Conservation (phyloP, 208 protist species). For the Acanthamoeba culbertsoni region DNA sequence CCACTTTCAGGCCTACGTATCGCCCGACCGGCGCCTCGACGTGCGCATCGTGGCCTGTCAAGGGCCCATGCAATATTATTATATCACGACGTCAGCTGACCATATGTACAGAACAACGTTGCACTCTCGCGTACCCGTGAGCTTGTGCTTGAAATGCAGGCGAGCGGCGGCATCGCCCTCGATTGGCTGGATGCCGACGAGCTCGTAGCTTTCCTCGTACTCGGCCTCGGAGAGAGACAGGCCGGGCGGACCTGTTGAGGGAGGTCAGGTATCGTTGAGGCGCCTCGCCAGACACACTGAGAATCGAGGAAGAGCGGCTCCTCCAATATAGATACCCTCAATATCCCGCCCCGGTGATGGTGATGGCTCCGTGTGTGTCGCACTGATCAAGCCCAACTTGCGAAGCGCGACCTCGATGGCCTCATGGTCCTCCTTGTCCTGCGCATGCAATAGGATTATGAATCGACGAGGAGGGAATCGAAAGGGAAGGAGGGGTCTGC, state of each 20-base stretch:
- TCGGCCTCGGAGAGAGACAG: no score
- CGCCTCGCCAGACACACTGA: no score
- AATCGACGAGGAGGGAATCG: neutral
- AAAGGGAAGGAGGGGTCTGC: neutral
- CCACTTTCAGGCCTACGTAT: neutral
- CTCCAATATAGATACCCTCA: neutral
- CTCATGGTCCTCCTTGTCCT: conserved; percentile 52
- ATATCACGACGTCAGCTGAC: neutral
- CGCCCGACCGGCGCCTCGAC: neutral
- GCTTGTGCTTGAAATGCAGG: neutral
- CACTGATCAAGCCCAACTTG: neutral
- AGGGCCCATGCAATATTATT: neutral
- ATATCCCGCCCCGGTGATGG: neutral
- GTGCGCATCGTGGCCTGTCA: neutral
- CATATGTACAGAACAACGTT: no score
- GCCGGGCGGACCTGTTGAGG: no score
- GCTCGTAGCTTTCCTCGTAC: neutral
- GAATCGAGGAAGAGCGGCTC: no score
- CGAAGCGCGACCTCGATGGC: conserved; percentile 9
- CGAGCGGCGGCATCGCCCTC: neutral
- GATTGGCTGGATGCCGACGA: neutral
- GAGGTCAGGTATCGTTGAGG: no score
- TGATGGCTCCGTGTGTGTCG: neutral
- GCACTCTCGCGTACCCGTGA: neutral
- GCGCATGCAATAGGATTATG: neutral